Evolutionary conservation across 345 rosid species (phyloP), one percentile per base, ranked within the genome.

Genomic region (Laguncularia racemosa): DNA sequence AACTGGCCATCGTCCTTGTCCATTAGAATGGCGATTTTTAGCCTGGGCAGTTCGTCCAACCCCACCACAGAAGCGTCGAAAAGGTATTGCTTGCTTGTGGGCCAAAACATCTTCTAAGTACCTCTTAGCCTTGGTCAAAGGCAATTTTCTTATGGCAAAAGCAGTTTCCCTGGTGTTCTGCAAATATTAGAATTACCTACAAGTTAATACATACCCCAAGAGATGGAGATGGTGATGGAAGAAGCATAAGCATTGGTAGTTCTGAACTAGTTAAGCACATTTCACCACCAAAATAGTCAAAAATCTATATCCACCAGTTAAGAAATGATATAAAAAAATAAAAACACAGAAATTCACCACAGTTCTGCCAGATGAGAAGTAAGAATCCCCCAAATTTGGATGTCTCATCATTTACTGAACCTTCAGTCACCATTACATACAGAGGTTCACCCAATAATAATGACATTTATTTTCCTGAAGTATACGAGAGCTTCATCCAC

Each of bases 41-140:
- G 97, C 99, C 75, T 95, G 99, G 50, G 99, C 97, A 75, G 99
- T 95, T n/a, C 97, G 78, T n/a, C 97, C 99, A 8, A 95, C 96
- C 48, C 97, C 99, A 65, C 97, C 40, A 18, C 96, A 95, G 73
- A 82, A 95, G 11, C 96, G 88, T 9, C 92, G 71, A 84, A 95
- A 95, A n/a, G 99, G 99, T 15, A 95, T 88, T 14, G 99, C 99
- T 70, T 95, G 97, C 69, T 95, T 95, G 76, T 95, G 99, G 20
- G 74, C 95, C 64, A 88, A 68, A 60, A 95, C 99, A 90, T 90
- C 97, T 53, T 95, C 99, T 67, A 95, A 64, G 60, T 95, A 95
- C 55, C 96, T 85, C 84, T 95, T 95, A 0, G 97, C 97, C 95
- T 87, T 88, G 48, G 49, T 63, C 82, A 95, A 73, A 63, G 96